Evolutionary conservation across 1,284 basidiomycete species (phyloP), one percentile per base, ranked within the genome.

Genomic region (Malassezia nana): DNA sequence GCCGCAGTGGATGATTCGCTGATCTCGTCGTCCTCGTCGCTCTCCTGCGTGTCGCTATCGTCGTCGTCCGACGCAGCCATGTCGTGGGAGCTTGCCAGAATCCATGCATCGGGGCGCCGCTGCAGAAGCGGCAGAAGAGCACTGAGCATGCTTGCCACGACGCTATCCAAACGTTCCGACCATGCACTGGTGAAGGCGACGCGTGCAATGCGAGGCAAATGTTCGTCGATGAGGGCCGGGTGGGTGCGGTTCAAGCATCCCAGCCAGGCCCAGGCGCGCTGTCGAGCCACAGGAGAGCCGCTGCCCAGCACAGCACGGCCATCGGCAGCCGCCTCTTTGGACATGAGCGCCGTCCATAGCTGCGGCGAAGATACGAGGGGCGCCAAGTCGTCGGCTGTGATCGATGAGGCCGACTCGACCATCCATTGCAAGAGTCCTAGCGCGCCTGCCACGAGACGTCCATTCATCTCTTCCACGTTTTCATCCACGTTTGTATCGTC

Each of bases 401-500:
- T 49, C 3, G 25, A 22, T 1, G 58, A 42, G 12, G 58, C 29
- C 20, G 53, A 44, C 15, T 41, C 35, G 12, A 67, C 26, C 44
- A 65, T 35, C 42, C 60, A 60, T 2, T 50, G 48, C 0, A 74
- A 46, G 10, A 58, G 60, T 0, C 67, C 66, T 2, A 71, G 53
- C 8, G 66, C 65, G 15, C 66, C 67, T 1, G 67, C 64, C 6
- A 65, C 68, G 22, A 74, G 61, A 18, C 71, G 59, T 22, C 62
- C 63, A 50, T 72, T 65, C 8, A 68, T 64, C 4, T 63, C 68
- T 6, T 63, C 58, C 3, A 53, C 58, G 31, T 66, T 67, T 44
- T 74, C 71, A 31, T 74, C 71, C 24, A 74, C 62, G 18, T 70
- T 69, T 22, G 55, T 55, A 20, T 71, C 69, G 57, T 72, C 69